These are phyloP conservation scores for Triticum urartu DNA, from an alignment of 176 grass and related monocot species.

Conservation along the genomic window DNA sequence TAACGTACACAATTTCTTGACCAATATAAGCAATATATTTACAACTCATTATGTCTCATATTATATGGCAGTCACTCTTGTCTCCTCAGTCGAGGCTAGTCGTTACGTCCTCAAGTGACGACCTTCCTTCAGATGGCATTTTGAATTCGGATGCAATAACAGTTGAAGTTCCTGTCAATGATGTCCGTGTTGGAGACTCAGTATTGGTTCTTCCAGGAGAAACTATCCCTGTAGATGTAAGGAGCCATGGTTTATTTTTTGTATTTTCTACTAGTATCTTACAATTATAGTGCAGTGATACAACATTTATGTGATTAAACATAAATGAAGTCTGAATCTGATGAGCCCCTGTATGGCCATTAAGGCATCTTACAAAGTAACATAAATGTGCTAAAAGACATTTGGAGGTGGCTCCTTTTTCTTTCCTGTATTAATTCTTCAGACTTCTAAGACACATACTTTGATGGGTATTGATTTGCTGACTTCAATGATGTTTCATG, in stretches of 20 bases:
- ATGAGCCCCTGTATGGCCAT: background rate
- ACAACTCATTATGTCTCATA: slow-evolving; percentile 15
- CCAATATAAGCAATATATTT: slow-evolving; percentile 5
- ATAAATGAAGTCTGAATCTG: background rate
- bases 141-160: slow-evolving; percentile 77
- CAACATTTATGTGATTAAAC: background rate
- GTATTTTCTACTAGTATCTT: slow-evolving; percentile 15
- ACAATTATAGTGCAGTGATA: background rate
- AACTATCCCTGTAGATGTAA: slow-evolving; percentile 96
- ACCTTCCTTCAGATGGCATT: slow-evolving; percentile 49
- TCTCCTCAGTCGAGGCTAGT: slow-evolving; percentile 84
- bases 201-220: slow-evolving; percentile 93
- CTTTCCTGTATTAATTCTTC: background rate
- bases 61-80: slow-evolving; percentile 79
- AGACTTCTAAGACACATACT: background rate
- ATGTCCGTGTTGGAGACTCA: slow-evolving; percentile 92
- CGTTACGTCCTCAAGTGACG: slow-evolving; percentile 66
- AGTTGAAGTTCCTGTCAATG: slow-evolving; percentile 84
- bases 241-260: slow-evolving; percentile 26
- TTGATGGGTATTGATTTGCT: background rate
- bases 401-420: background rate
- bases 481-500: background rate
- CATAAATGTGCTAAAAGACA: background rate
- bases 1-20: background rate
- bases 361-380: background rate